Evolutionary conservation across 1,284 basidiomycete species (phyloP), one percentile per base, ranked within the genome.

Genomic region (Microbotryum lychnidis-dioicae): DNA sequence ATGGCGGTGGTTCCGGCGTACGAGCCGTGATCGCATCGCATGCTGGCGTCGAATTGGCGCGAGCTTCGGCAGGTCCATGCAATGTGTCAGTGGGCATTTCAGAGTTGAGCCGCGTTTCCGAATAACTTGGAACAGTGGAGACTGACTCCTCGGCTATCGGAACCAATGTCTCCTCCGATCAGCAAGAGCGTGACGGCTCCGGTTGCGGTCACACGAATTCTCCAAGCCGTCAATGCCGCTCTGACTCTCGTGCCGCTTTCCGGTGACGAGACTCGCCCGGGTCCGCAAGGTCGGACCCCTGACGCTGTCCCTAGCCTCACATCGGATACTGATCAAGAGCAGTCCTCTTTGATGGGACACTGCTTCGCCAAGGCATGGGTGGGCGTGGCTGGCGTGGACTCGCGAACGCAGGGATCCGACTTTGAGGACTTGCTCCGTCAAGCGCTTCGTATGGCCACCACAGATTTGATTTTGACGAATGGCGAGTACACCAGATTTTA

Each of bases 301-400:
- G 37, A 0, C 14, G 14, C 12, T 10, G 37, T 42, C 37, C 37
- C 37, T 4, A 42, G 37, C 37, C 12, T 42, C 37, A 31, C 7
- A 31, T 31, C 9, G 31, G 33, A 21, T 20, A 42, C 44, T 10
- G 33, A 33, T 4, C 16, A n/a, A 7, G 23, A 23, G 6, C 47
- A 25, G 25, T 47, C 37, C 10, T 21, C 56, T 14, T 12, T 56
- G 21, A 14, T n/a, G 12, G 21, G 33, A 21, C 23, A 48, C 6
- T 48, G 62, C 23, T 68, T 68, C 31, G 27, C 37, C 12, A n/a
- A 55, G 16, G 67, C 62, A 4, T 68, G 67, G 64, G 57, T 68
- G 7, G 67, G 60, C 3, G 46, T 68, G 6, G 67, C 67, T 0
- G 67, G 67, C 16, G 53, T 68, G 4, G 37, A 52, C 5, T 42